These are phyloP conservation scores for maize (Zea mays) DNA, from an alignment of 176 grass and related monocot species.

Conservation along the genomic window Zm-B73-REFERENCE-NAM-5.0 NC_050100.1:211733001-211733500, in stretches of 20 bases:
- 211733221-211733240: neutral
- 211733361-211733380: constrained; percentile 48
- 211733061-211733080: constrained; percentile 12
- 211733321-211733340: constrained; percentile 16
- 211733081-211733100: neutral
- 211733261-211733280: neutral
- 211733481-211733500: constrained; percentile 1
- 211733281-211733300: constrained; percentile 23
- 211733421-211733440: constrained; percentile 16
- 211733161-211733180: neutral
- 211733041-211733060: neutral
- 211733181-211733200: neutral
- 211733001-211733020: neutral
- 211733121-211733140: neutral
- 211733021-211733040: neutral
- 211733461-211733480: neutral
- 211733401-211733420: constrained; percentile 43
- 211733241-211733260: constrained; percentile 17
- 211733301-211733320: neutral
- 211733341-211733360: constrained; percentile 37
- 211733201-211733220: neutral
- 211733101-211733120: neutral
- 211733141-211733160: too few relatives aligned
- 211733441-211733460: constrained; percentile 5
- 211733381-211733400: constrained; percentile 15